These are phyloP conservation scores for Aspergillus ochraceus DNA, from an alignment of 2,329 filamentous ascomycete genomes.

Conservation along the genomic window DNA sequence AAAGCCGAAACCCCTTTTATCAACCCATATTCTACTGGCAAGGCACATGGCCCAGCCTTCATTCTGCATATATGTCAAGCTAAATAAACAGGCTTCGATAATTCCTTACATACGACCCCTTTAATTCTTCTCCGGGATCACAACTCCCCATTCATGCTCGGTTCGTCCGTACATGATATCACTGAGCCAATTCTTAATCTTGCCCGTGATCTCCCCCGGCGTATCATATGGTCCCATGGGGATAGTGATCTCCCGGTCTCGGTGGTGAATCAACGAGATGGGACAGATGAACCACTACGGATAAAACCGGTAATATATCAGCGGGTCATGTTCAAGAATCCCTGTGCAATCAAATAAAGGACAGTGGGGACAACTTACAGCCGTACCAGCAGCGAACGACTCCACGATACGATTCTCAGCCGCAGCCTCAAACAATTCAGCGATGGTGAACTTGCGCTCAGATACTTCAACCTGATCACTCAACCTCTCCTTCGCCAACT, in stretches of 20 bases:
- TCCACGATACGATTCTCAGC: slow-evolving; percentile 73
- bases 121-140: slow-evolving; percentile 5
- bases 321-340: too few species aligned
- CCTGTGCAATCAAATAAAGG: too few species aligned
- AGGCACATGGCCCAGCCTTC: too few species aligned
- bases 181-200: slow-evolving; percentile 12
- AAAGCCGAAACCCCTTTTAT: too few species aligned
- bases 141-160: slow-evolving; percentile 10
- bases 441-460: slow-evolving; percentile 76
- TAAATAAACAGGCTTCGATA: too few species aligned
- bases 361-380: slow-evolving; percentile 31
- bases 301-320: background rate
- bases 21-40: too few species aligned
- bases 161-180: slow-evolving; percentile 15
- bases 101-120: too few species aligned
- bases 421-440: slow-evolving; percentile 68
- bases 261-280: slow-evolving; percentile 8
- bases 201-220: slow-evolving; percentile 6
- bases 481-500: slow-evolving; percentile 59
- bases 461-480: slow-evolving; percentile 71
- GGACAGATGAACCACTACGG: slow-evolving; percentile 12
- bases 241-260: background rate
- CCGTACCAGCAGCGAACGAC: slow-evolving; percentile 81
- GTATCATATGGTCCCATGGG: slow-evolving; percentile 1
- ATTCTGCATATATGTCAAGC: too few species aligned